Percentiles rank a stretch among this genome's conserved stretches.
These are phyloP conservation scores for Plasmodium yoelii DNA, from an alignment of 169 alveolate genomes.

Conservation along the genomic window DNA sequence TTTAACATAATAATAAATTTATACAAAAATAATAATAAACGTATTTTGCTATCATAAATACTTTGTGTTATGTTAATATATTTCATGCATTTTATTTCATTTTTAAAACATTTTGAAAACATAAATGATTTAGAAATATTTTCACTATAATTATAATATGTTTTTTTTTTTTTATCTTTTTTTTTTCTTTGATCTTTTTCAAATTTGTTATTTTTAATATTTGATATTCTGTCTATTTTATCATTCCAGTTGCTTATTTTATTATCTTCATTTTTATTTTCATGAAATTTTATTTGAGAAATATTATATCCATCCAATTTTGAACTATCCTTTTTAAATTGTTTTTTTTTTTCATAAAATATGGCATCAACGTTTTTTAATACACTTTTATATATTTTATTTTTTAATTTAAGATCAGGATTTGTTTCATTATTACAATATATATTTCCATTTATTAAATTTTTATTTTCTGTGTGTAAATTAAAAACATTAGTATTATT, in stretches of 20 bases:
- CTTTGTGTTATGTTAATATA: constrained; percentile 59
- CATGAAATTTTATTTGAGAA: background rate
- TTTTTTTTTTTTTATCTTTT: constrained; percentile 11
- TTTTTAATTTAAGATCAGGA: constrained; percentile 14
- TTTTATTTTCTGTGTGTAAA: background rate
- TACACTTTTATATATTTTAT: constrained; percentile 28
- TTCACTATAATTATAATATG: background rate
- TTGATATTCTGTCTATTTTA: background rate
- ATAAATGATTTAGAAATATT: background rate
- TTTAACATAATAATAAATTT: constrained; percentile 42
- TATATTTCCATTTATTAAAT: background rate
- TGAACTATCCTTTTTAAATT: background rate
- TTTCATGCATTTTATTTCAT: constrained; percentile 65
- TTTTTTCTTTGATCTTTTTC: constrained; percentile 40
- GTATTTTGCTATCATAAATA: constrained; percentile 37
- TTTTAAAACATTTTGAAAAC: constrained; percentile 40
- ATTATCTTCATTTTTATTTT: background rate
- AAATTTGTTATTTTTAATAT: background rate
- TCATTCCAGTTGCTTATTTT: too few relatives aligned
- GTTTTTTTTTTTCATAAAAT: constrained; percentile 4
- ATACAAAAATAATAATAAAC: constrained; percentile 31
- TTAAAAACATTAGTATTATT: background rate
- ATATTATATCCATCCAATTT: background rate
- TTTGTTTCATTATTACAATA: background rate
- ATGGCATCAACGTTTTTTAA: constrained; percentile 19